Conservation (phyloP, 306 rosid species). For the Lagenaria siceraria region DNA sequence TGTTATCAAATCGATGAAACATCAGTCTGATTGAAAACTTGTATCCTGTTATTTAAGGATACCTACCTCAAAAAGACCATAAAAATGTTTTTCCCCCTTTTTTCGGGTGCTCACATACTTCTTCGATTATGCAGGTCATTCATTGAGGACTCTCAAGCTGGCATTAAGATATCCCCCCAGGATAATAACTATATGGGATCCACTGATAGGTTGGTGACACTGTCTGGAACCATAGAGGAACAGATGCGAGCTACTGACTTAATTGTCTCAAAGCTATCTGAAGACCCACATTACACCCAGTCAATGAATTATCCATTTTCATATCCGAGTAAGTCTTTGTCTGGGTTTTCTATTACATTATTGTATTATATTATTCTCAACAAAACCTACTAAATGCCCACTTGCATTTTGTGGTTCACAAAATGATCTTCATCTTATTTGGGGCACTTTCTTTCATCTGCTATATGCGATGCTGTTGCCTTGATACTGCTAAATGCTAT, state of each 20-base stretch:
- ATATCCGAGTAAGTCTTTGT: slow-evolving; percentile 62
- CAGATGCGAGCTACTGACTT: slow-evolving; percentile 87
- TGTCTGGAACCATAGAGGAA: slow-evolving; percentile 86
- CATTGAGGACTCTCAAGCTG: slow-evolving; percentile 94
- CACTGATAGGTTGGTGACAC: slow-evolving; percentile 88
- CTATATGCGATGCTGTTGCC: neutral
- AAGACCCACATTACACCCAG: slow-evolving; percentile 88
- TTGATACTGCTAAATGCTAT: neutral
- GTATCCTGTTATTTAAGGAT: neutral
- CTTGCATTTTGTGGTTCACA: neutral
- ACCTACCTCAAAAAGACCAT: neutral
- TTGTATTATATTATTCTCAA: neutral
- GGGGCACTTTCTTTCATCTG: neutral
- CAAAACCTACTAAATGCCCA: neutral
- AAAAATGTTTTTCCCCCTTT: neutral
- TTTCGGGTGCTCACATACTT: neutral
- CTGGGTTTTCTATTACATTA: neutral
- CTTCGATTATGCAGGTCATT: slow-evolving; percentile 59
- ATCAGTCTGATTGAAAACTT: neutral
- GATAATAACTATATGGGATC: slow-evolving; percentile 84
- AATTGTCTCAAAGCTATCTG: slow-evolving; percentile 77
- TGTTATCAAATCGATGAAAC: neutral
- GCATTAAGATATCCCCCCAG: slow-evolving; percentile 98
- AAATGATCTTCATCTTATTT: neutral
- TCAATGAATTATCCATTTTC: slow-evolving; percentile 88